A percentile compares a stretch with the other conserved stretches of the same genome.
Conservation (phyloP, 306 rosid species). For the Vigna angularis region DNA sequence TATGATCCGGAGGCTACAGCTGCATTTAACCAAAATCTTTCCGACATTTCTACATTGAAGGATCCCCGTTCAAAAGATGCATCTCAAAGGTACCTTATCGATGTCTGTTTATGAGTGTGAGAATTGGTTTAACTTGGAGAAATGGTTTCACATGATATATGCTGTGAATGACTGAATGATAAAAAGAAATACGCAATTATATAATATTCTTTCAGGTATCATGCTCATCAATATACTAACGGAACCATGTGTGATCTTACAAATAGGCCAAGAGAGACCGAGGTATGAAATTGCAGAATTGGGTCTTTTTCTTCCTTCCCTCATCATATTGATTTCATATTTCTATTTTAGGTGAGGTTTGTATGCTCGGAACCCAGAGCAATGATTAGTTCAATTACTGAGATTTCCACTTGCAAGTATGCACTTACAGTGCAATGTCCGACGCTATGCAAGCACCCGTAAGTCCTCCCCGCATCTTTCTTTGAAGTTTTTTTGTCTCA, state of each 20-base stretch:
- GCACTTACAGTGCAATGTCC: conserved; percentile 93
- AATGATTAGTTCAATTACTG: conserved; percentile 89
- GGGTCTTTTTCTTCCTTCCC: conserved; percentile 7
- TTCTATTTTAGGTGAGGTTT: conserved; percentile 79
- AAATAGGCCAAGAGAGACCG: conserved; percentile 86
- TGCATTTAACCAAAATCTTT: conserved; percentile 76
- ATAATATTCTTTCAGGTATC: conserved; percentile 65
- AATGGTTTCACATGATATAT: conserved; percentile 20
- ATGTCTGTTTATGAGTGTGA: conserved; percentile 19
- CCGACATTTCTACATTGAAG: conserved; percentile 84
- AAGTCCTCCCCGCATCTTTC: conserved; percentile 49
- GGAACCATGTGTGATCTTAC: conserved; percentile 95
- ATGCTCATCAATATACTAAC: conserved; percentile 89
- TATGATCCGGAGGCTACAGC: conserved; percentile 89
- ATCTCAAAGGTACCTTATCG: conserved; percentile 73
- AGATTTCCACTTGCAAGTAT: conserved; percentile 96
- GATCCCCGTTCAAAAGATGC: conserved; percentile 98
- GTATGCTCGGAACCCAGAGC: conserved; percentile 86
- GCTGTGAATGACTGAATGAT: conserved; percentile 3
- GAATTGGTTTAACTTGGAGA: conserved; percentile 21
- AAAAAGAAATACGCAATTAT: conserved; percentile 25
- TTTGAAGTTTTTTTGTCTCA: background rate
- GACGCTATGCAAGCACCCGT: conserved; percentile 92
- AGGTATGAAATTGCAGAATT: conserved; percentile 58
- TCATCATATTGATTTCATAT: conserved; percentile 33